Conservation (phyloP, 768 basidiomycete genomes). For the Tulasnella sp. region DNA sequence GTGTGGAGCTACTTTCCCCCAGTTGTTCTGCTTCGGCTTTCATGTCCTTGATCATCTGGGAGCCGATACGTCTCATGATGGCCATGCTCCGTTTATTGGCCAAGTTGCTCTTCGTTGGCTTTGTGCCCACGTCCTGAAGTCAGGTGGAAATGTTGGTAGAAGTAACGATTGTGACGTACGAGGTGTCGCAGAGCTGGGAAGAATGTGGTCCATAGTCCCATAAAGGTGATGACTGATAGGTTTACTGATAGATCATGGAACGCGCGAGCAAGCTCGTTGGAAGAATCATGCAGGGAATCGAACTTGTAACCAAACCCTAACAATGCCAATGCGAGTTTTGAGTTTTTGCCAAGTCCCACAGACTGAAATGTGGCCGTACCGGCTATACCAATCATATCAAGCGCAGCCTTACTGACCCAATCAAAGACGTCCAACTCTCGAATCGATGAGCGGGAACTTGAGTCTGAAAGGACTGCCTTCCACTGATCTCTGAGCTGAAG, state of each 20-base stretch:
- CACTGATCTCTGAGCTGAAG: constrained; percentile 7
- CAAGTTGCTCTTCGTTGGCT: not conserved
- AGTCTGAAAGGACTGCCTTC: not conserved
- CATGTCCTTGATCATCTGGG: constrained; percentile 45
- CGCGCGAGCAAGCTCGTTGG: constrained; percentile 27
- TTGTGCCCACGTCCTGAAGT: not conserved
- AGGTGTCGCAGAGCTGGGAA: not conserved
- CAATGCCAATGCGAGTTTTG: not conserved
- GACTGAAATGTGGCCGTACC: constrained; percentile 11
- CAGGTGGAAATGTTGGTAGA: not conserved
- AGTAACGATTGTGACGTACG: not conserved
- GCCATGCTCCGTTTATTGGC: not conserved
- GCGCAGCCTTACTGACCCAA: constrained; percentile 16
- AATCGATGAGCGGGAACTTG: not conserved
- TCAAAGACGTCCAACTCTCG: not conserved
- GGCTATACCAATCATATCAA: constrained; percentile 23
- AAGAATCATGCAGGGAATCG: constrained; percentile 24
- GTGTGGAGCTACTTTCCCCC: not conserved
- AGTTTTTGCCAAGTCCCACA: no score
- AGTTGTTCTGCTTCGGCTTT: constrained; percentile 29
- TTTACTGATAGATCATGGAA: constrained; percentile 23
- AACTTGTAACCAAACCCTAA: constrained; percentile 28
- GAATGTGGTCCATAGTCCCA: not conserved
- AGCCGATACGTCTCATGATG: constrained; percentile 40
- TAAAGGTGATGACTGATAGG: not conserved